Conservation (phyloP, 2,329 filamentous ascomycete genomes). For the Penicillium polonicum region DNA sequence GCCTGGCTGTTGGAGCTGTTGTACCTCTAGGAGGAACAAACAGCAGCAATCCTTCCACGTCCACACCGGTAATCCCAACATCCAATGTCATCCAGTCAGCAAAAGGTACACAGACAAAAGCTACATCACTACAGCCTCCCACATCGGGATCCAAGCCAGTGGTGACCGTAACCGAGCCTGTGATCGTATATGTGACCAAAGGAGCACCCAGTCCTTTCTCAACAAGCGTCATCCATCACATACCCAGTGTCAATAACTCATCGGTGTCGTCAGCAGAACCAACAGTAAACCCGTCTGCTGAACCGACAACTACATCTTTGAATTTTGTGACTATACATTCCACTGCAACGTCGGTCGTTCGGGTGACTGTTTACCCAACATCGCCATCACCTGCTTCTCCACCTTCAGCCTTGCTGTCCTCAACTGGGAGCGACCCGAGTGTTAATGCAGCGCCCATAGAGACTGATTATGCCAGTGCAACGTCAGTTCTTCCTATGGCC, state of each 20-base stretch:
- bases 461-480: not conserved
- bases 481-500: not conserved
- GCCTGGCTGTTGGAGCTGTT: not conserved
- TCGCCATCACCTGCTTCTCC: not conserved
- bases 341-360: not conserved
- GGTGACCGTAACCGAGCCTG: not conserved
- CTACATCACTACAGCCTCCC: not conserved
- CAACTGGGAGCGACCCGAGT: not conserved
- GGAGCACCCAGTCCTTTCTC: not conserved
- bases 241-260: not conserved
- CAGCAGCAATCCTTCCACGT: not conserved
- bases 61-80: not conserved
- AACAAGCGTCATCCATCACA: not conserved
- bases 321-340: not conserved
- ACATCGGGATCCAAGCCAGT: not conserved
- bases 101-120: not conserved
- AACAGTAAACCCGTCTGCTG: not conserved
- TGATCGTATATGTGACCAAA: conserved; percentile 6
- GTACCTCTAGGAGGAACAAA: not conserved
- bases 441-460: not conserved
- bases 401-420: not conserved
- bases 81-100: not conserved
- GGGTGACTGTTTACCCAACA: conserved; percentile 2
- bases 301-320: not conserved
- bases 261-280: not conserved